Conservation (phyloP, 2,329 filamentous ascomycete species). For the Talaromyces sp. region DNA sequence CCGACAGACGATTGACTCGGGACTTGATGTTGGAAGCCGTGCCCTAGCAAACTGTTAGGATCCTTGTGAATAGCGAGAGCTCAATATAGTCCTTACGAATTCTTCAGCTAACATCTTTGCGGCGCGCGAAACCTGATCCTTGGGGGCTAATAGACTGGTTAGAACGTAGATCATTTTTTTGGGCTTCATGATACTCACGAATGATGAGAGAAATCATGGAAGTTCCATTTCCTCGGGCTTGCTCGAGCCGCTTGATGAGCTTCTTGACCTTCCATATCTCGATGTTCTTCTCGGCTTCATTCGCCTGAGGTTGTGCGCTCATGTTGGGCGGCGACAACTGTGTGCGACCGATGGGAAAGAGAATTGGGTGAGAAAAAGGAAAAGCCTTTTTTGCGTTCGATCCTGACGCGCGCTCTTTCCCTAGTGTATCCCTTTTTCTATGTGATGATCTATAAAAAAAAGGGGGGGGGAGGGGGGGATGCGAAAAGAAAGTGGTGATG, state of each 20-base stretch:
- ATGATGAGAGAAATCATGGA: slow-evolving; percentile 99
- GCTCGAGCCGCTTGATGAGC: slow-evolving; percentile 96
- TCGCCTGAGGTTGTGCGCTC: slow-evolving; percentile 67
- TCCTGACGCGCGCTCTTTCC: neutral
- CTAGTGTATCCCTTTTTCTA: too few relatives aligned
- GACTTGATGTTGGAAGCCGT: slow-evolving; percentile 99
- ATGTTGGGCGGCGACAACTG: slow-evolving; percentile 53
- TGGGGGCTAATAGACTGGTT: slow-evolving; percentile 62
- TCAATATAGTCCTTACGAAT: slow-evolving; percentile 61
- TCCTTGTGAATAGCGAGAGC: neutral
- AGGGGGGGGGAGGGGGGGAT: neutral
- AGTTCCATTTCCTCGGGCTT: slow-evolving; percentile 95
- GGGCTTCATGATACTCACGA: slow-evolving; percentile 53
- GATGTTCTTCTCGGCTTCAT: slow-evolving; percentile 97
- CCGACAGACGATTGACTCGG: slow-evolving; percentile 95
- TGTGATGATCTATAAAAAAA: neutral
- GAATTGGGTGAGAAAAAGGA: slow-evolving; percentile 4
- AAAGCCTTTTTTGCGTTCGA: neutral
- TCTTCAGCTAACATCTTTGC: slow-evolving; percentile 99
- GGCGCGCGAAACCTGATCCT: slow-evolving; percentile 93
- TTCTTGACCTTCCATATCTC: slow-evolving; percentile 96
- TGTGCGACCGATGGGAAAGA: slow-evolving; percentile 9
- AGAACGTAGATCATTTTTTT: slow-evolving; percentile 12
- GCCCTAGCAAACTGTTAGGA: slow-evolving; percentile 46
- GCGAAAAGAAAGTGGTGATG: neutral